Evolutionary conservation across 805 yeast genomes (phyloP).

Genomic region (Candida sonorensis): DNA sequence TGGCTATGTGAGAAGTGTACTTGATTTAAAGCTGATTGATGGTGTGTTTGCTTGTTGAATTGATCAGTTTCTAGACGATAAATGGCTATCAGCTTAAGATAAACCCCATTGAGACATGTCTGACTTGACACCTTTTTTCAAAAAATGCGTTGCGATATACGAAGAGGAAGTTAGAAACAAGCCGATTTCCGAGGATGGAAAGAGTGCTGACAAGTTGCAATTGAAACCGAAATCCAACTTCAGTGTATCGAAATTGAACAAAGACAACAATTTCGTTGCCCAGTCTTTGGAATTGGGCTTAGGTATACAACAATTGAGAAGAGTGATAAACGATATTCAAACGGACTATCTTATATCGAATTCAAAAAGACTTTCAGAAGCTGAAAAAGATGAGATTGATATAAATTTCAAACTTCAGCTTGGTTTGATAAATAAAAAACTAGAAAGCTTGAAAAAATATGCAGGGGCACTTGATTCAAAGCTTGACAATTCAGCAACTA

Average conservation of each 20-base stretch:
- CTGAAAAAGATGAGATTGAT: slow-evolving; percentile 22
- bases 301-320: slow-evolving; percentile 26
- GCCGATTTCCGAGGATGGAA: not conserved
- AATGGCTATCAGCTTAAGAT: not conserved
- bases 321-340: slow-evolving; percentile 28
- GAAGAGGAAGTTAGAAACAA: slow-evolving; percentile 24
- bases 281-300: slow-evolving; percentile 33
- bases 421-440: slow-evolving; percentile 12
- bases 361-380: slow-evolving; percentile 18
- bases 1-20: too few relatives aligned
- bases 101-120: too few relatives aligned
- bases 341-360: slow-evolving; percentile 29
- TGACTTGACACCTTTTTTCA: slow-evolving; percentile 42
- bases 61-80: not conserved
- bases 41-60: too few relatives aligned
- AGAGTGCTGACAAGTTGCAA: too few relatives aligned
- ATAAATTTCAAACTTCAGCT: slow-evolving; percentile 21
- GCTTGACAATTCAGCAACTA: slow-evolving; percentile 40
- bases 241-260: slow-evolving; percentile 7
- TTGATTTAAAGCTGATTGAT: too few relatives aligned
- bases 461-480: slow-evolving; percentile 40
- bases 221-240: too few relatives aligned
- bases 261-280: slow-evolving; percentile 32
- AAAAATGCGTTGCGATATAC: slow-evolving; percentile 39
- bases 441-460: slow-evolving; percentile 26